Evolutionary conservation across 83 land plant species (phyloP), one percentile per base, ranked within the genome.

Genomic region (Thuja plicata): DNA sequence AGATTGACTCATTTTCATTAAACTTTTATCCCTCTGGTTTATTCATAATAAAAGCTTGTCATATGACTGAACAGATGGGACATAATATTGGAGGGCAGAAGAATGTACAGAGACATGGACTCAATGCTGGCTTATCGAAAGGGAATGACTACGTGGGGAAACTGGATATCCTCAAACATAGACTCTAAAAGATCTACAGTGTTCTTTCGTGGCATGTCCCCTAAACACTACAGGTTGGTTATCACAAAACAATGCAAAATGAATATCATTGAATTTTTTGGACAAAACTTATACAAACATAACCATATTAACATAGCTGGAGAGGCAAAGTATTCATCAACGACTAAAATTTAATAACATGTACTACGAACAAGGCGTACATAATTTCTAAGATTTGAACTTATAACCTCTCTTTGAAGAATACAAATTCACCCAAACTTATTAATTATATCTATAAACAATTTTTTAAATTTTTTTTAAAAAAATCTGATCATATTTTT

Each of bases 21-120:
- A 8, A 8, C 32, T n/a, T 62, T 62, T 66, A 34, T 76, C 1
- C 38, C 35, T 73, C 77, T 73, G 32, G 9, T 73, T n/a, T 73
- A 32, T 3, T 32, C 79, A 32, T 76, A 34, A 76, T 2, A 34
- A 27, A 76, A 76, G 12, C 17, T 76, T 85, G 76, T 19, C 41
- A 21, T 84, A 10, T 35, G 60, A 3, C 21, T 54, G 34, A 60
- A 35, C 88, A 96, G 97, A 85, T 93, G 94, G 93, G 93, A 93
- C 66, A 82, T 73, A 35, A 89, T 83, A 88, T 90, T 88, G 95
- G 94, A 93, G 40, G 95, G 92, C n/a, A 71, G 86, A 13, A 87
- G 84, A 17, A 24, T 92, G 15, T 90, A 80, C 38, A 91, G 9
- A 15, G 86, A 83, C n/a, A 81, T 88, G 89, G 86, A 88, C 40